Evolutionary conservation across 176 grass and related monocot species (phyloP).

Genomic region (Carex littledalei): DNA sequence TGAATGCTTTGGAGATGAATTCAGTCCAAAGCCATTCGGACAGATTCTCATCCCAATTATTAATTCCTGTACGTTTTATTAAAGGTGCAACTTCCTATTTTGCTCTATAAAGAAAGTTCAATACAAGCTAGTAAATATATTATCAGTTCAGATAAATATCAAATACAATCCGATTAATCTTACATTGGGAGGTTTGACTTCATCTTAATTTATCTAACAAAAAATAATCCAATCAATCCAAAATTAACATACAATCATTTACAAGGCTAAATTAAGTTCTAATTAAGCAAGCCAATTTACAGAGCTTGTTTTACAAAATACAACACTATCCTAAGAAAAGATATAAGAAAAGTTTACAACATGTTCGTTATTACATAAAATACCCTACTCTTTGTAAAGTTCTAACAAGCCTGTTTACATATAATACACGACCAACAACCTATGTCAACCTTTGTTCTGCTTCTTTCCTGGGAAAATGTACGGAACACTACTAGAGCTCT

Average conservation of each 20-base stretch:
- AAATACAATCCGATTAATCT: background rate
- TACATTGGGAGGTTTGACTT: too few species aligned
- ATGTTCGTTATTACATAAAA: background rate
- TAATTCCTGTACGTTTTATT: background rate
- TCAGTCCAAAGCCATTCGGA: too few species aligned
- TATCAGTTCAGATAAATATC: background rate
- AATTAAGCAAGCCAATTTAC: background rate
- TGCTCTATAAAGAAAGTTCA: background rate
- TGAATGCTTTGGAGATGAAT: too few species aligned
- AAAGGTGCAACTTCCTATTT: background rate
- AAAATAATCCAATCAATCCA: background rate
- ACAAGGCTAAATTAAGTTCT: background rate
- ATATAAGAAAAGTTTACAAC: background rate
- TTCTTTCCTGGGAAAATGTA: background rate
- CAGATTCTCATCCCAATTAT: too few species aligned
- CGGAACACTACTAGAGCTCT: background rate
- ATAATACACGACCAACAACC: background rate
- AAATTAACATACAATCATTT: background rate
- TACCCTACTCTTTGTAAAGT: background rate
- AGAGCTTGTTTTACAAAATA: background rate
- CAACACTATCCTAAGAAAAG: background rate
- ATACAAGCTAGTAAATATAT: background rate
- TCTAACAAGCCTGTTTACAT: background rate
- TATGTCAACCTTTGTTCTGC: background rate
- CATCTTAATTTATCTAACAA: background rate